Base-by-base conservation (phyloP, 768 basidiomycete species). In the Leucosporidium yakuticum region DNA sequence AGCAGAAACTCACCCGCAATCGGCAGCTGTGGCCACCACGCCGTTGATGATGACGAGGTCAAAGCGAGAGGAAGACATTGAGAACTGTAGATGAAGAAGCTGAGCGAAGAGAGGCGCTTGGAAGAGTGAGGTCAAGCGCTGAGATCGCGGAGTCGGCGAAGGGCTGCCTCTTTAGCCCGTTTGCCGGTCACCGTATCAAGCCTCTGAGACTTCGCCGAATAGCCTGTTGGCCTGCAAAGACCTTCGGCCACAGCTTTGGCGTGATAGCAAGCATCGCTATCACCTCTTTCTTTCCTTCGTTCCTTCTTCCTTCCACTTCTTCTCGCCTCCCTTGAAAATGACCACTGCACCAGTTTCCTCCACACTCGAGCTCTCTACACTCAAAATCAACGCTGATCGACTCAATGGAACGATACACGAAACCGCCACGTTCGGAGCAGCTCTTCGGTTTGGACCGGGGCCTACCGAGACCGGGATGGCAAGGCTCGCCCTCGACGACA, bases 41-140 rank as follows among this genome's bases (percentile, higher is more conserved):
- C 54, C 54, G 15, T 55, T 55, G 54, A 55, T 29, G 54, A 55
- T 55, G 25, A 55, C 54, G 27, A 55, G 27, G 29, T 55, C 54
- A 17, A 27, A 55, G 39, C 39, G 39, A 44, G 39, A 44, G 17
- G 39, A 44, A 15, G 39, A 44, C 8, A 7, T 7, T 44, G 39
- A 15, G 11, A 15, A 2, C 14, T 44, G 39, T 8, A 7, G 39
- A 3, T 8, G n/a, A n/a, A 7, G 14, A 44, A 15, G 14, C 2
- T 12, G 39, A 44, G 17, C 8, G 39, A 7, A 44, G 39, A 44
- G 39, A n/a, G n/a, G n/a, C n/a, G n/a, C n/a, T n/a, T n/a, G n/a
- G n/a, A n/a, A n/a, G n/a, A n/a, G n/a, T n/a, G n/a, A n/a, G n/a
- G n/a, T n/a, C n/a, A n/a, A n/a, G n/a, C n/a, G n/a, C n/a, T n/a